phyloP scores from a whole-genome alignment of 352 stramenopile genomes.

The Pythium phragmitis region DNA sequence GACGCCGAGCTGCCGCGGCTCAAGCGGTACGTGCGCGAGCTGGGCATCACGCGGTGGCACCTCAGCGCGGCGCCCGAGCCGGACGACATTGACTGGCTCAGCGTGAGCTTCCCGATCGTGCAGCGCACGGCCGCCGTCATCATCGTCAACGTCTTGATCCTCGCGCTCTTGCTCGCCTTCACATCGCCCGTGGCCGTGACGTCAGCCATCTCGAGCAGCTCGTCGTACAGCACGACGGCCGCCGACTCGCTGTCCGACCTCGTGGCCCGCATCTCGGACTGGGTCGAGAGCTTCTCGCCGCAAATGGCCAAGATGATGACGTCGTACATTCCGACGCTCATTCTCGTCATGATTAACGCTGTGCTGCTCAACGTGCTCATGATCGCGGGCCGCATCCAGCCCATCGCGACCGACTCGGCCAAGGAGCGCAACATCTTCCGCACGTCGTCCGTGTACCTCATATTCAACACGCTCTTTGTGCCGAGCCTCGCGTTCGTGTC shows the following conservation, averaged over 20 bases:
- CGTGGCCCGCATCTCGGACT: conserved; percentile 54
- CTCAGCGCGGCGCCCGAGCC: conserved; percentile 72
- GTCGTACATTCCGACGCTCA: conserved; percentile 80
- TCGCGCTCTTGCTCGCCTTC: conserved; percentile 75
- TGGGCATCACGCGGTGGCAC: conserved; percentile 77
- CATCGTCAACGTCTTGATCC: conserved; percentile 75
- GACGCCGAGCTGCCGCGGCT: conserved; percentile 57
- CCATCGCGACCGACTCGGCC: conserved; percentile 79
- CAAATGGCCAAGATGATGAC: conserved; percentile 79
- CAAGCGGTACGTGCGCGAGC: conserved; percentile 74
- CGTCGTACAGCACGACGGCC: conserved; percentile 59
- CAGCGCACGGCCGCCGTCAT: conserved; percentile 72
- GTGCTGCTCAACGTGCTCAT: conserved; percentile 85
- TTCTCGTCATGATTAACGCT: conserved; percentile 86
- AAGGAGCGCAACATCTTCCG: conserved; percentile 84
- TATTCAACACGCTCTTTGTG: conserved; percentile 89
- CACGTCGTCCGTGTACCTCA: conserved; percentile 76
- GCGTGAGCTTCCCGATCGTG: conserved; percentile 78
- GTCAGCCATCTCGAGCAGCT: conserved; percentile 71
- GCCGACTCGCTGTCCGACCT: conserved; percentile 69
- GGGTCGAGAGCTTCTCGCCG: conserved; percentile 64
- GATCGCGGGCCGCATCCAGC: conserved; percentile 79
- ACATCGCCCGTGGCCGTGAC: conserved; percentile 84
- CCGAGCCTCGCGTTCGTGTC: conserved; percentile 84
- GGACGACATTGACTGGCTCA: conserved; percentile 86